phyloP scores from a whole-genome alignment of 140 eudicot species.

The Cichorium intybus region DNA sequence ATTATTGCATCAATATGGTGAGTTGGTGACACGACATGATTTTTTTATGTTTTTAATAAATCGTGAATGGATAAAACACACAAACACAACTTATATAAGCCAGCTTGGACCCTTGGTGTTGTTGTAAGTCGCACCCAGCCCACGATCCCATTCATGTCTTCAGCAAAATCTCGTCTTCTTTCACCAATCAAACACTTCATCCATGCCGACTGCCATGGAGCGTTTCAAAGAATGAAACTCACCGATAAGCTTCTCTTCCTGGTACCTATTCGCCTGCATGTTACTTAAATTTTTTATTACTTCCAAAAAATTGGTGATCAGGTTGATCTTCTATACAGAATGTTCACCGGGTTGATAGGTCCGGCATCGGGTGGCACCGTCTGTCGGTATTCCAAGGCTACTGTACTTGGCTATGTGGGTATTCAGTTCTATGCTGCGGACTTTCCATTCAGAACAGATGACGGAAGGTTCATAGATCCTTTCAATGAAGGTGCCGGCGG shows the following conservation, averaged over 20 bases:
- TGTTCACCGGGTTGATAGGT: conserved; percentile 38
- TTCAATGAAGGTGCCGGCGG: conserved; percentile 39
- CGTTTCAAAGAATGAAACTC: conserved; percentile 39
- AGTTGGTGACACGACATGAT: too few relatives aligned
- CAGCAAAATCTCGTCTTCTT: too few relatives aligned
- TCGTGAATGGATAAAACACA: too few relatives aligned
- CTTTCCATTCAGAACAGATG: conserved; percentile 36
- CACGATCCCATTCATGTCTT: too few relatives aligned
- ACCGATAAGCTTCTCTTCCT: conserved; percentile 48
- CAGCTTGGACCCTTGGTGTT: too few relatives aligned
- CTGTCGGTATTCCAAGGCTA: conserved; percentile 53
- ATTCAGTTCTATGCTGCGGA: conserved; percentile 25
- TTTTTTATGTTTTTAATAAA: too few relatives aligned
- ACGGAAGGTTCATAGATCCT: conserved; percentile 45
- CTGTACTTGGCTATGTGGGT: conserved; percentile 25
- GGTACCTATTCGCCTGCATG: conserved; percentile 12
- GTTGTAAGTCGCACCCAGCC: too few relatives aligned
- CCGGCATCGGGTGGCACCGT: conserved; percentile 45
- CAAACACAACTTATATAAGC: too few relatives aligned
- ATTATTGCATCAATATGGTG: too few relatives aligned
- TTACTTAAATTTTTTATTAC: not conserved
- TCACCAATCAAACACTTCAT: too few relatives aligned
- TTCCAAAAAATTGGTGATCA: not conserved
- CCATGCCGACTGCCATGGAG: too few relatives aligned
- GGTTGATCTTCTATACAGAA: conserved; percentile 38